Evolutionary conservation across 495 filamentous ascomycete genomes (phyloP).

Genomic region (Evernia prunastri): DNA sequence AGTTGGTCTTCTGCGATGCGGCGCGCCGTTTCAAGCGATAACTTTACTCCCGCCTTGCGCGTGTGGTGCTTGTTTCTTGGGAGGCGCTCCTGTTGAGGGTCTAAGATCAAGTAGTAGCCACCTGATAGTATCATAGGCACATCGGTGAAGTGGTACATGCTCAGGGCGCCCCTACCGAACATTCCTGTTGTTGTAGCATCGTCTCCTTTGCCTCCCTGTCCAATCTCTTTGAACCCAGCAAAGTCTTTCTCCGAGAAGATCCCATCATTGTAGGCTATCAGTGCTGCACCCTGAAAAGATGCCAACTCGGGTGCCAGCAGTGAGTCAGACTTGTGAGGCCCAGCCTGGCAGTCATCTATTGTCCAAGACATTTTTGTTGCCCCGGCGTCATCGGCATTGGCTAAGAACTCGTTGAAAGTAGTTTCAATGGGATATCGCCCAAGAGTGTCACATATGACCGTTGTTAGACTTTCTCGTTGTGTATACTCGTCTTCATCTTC

Average conservation of each 20-base stretch:
- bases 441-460: conserved; percentile 36
- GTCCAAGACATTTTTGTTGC: conserved; percentile 35
- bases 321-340: conserved; percentile 7
- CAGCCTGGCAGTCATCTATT: conserved; percentile 27
- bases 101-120: conserved; percentile 35
- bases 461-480: conserved; percentile 33
- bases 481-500: conserved; percentile 36
- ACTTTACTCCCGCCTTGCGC: conserved; percentile 26
- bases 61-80: conserved; percentile 27
- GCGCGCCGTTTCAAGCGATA: conserved; percentile 16
- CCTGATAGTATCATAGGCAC: conserved; percentile 39
- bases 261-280: conserved; percentile 37
- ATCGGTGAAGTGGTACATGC: conserved; percentile 43
- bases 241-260: conserved; percentile 36
- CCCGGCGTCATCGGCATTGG: conserved; percentile 40
- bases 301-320: conserved; percentile 29
- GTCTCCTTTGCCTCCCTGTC: conserved; percentile 35
- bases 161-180: conserved; percentile 40
- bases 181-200: conserved; percentile 35
- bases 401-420: conserved; percentile 42
- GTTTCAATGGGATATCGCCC: conserved; percentile 33
- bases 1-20: conserved; percentile 32
- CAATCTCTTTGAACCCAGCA: conserved; percentile 35
- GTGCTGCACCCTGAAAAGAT: conserved; percentile 33
- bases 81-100: conserved; percentile 34